Evolutionary conservation across 768 basidiomycete species (phyloP).

Genomic region (Tricholomella constricta): DNA sequence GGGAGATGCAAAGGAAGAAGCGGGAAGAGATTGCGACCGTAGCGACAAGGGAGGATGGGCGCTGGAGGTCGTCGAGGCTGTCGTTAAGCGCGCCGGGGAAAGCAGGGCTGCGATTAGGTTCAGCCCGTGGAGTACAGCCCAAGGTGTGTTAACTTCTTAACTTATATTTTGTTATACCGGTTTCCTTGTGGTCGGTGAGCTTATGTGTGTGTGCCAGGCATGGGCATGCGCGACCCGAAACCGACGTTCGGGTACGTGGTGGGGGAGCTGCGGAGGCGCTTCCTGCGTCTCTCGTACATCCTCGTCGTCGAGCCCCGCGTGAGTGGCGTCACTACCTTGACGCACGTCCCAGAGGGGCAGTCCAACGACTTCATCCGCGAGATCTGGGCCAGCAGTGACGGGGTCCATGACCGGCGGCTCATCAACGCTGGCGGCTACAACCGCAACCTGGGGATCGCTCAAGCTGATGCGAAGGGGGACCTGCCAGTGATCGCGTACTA

Average conservation of each 20-base stretch:
- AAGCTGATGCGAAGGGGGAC: slow-evolving; percentile 30
- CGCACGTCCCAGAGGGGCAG: slow-evolving; percentile 2
- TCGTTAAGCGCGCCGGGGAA: slow-evolving; percentile 52
- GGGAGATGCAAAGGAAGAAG: slow-evolving; percentile 72
- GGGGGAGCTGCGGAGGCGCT: slow-evolving; percentile 31
- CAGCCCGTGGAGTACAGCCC: slow-evolving; percentile 53
- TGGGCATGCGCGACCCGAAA: slow-evolving; percentile 46
- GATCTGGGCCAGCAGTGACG: slow-evolving; percentile 33
- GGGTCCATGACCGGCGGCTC: slow-evolving; percentile 14
- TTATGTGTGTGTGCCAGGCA: slow-evolving; percentile 22
- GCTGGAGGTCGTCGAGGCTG: slow-evolving; percentile 53
- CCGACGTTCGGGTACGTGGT: slow-evolving; percentile 34
- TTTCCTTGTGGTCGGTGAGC: no score
- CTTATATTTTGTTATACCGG: no score
- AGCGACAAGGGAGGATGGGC: slow-evolving; percentile 47
- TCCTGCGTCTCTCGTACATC: slow-evolving; percentile 46
- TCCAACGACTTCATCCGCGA: slow-evolving; percentile 38
- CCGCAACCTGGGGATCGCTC: slow-evolving; percentile 28
- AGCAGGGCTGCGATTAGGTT: slow-evolving; percentile 57
- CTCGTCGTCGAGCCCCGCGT: slow-evolving; percentile 41
- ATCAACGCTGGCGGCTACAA: slow-evolving; percentile 39
- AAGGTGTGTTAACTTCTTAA: no score
- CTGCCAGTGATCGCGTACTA: slow-evolving; percentile 40
- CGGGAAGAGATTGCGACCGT: slow-evolving; percentile 58
- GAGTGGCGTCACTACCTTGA: slow-evolving; percentile 10